Evolutionary conservation across 129 eudicot species (phyloP), one percentile per base, ranked within the genome.

Genomic region (Lactuca sativa): DNA sequence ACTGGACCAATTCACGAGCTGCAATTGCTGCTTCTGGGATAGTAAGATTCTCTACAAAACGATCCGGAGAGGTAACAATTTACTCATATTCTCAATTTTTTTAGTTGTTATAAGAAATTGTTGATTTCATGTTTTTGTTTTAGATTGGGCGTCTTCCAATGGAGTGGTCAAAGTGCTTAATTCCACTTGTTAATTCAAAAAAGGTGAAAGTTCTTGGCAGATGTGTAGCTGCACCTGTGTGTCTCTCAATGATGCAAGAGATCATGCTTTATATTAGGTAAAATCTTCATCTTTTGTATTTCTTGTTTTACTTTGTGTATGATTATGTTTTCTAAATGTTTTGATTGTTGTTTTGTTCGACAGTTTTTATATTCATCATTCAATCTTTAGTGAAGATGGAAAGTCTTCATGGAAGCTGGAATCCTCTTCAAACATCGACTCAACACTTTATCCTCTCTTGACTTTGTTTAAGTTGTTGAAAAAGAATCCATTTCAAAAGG

Each of bases 111-210:
- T 2, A 13, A 1, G 30, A 6, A 11, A 37, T 68, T 16, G 9
- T 70, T 51, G 52, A 17, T 30, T 65, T 0, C 53, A 0, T 18
- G 17, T 36, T 2, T 7, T 34, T 0, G 4, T 25, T 55, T 30
- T 62, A 90, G 97, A 79, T 90, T 74, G 97, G 95, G 0, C 81
- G 97, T 31, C 85, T 90, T 71, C 95, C 97, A 11, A 85, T 85
- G 91, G 95, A 87, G 69, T 87, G 97, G 97, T 77, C 87, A 17
- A 90, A 90, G 49, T 90, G 95, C 64, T 84, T 87, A 48, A 82
- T 79, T 85, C 97, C 95, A 17, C 97, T 90, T 64, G 97, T 90
- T 40, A 87, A 77, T 74, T 90, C 95, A 12, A 58, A 71, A 7
- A 90, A 87, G 77, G 97, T 87, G 55, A 90, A 87, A 59, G 85